Base-by-base conservation (phyloP, 192 early-diverging fungal genomes). In the Mortierella alpina region DNA sequence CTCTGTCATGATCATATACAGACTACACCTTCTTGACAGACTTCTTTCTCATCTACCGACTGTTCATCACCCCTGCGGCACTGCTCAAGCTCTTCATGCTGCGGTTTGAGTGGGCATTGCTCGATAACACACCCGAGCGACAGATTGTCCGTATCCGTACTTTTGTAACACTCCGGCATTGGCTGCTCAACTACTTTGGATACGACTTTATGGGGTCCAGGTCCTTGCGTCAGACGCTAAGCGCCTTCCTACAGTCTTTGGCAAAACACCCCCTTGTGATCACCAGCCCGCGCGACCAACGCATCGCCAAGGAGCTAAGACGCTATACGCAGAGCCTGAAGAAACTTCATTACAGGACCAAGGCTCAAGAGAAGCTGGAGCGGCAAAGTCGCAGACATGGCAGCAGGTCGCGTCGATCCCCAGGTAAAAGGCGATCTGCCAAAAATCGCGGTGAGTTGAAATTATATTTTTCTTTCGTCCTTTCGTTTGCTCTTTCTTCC, bases 11-110 rank as follows among this genome's bases (percentile, higher is more conserved):
- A 4, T 41, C 17, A 31, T 56, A 18, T 18, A 18, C 66, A 86
- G 89, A 90, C 47, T 89, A 90, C 64, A 83, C 80, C 4, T 88
- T 89, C 58, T 66, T 90, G 72, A 89, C 89, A 10, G 89, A 90
- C 65, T 90, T 90, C 62, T 90, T 90, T 60, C 67, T 90, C n/a
- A 89, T 86, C 42, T 90, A 86, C 47, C 84, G 89, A 7, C 71
- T 77, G n/a, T 90, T 90, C 66, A 85, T 90, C 52, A 62, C 86
- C 9, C 86, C 89, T 17, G 62, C 84, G 46, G 81, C 86, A 11
- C 59, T 90, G n/a, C 84, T 88, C 31, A 84, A 87, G 56, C 58
- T 90, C 7, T 66, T 90, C 18, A 85, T 89, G 11, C 66, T 86
- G 20, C 77, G 89, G 1, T 90, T 90, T 53, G 66, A 75, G 10